These are phyloP conservation scores for Ustilago curta DNA, from an alignment of 1,284 basidiomycete genomes.

Conservation along the genomic window DNA sequence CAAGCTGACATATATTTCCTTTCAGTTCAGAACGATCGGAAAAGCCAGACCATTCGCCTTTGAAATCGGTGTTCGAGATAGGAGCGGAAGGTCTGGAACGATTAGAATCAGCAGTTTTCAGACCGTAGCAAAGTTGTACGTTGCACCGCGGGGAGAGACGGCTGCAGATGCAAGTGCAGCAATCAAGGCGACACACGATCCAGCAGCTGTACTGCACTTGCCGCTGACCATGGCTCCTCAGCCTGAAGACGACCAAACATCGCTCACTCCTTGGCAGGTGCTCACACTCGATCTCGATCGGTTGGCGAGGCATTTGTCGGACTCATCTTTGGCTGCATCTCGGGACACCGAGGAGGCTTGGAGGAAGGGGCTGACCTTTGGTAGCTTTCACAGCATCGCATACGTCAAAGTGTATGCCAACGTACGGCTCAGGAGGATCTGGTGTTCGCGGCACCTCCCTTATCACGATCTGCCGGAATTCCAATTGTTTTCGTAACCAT, in stretches of 20 bases:
- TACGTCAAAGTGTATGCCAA: slow-evolving; percentile 32
- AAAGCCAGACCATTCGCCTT: slow-evolving; percentile 76
- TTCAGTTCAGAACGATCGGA: slow-evolving; percentile 79
- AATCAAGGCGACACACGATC: neutral
- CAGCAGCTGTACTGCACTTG: slow-evolving; percentile 8
- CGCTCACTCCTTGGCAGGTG: slow-evolving; percentile 35
- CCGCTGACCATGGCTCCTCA: slow-evolving; percentile 16
- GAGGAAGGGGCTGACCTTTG: slow-evolving; percentile 2
- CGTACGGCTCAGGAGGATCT: slow-evolving; percentile 29
- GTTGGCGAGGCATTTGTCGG: slow-evolving; percentile 10
- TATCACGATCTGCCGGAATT: slow-evolving; percentile 40
- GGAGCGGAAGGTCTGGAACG: slow-evolving; percentile 74
- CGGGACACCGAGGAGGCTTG: neutral
- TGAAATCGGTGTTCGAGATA: slow-evolving; percentile 81
- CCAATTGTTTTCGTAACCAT: slow-evolving; percentile 23
- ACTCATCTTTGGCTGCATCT: slow-evolving; percentile 7
- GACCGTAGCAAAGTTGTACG: slow-evolving; percentile 72
- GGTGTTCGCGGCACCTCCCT: slow-evolving; percentile 28
- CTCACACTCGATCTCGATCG: slow-evolving; percentile 27
- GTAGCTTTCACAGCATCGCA: slow-evolving; percentile 17
- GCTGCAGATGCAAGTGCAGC: neutral
- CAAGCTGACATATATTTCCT: slow-evolving; percentile 79
- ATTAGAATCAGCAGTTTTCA: slow-evolving; percentile 84
- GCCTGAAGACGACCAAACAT: slow-evolving; percentile 13
- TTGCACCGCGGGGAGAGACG: slow-evolving; percentile 42